Evolutionary conservation across 257 asterid genomes (phyloP), one percentile per base, ranked within the genome.

Genomic region (Scutellaria baicalensis): DNA sequence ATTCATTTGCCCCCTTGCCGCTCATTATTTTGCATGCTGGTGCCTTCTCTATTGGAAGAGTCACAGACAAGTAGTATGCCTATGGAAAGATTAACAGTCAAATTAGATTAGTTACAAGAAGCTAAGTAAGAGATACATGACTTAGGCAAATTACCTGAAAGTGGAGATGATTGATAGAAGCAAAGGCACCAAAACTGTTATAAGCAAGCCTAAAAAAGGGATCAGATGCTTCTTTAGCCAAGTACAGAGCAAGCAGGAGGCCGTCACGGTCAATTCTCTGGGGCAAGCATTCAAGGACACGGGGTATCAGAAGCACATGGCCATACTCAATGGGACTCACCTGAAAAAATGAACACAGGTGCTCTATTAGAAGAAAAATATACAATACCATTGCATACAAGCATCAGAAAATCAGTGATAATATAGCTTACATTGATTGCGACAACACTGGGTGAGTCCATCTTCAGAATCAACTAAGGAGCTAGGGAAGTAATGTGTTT

Each of bases 241-340:
- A 84, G 71, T 62, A 71, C 63, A 89, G 79, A 40, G 93, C 96
- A 76, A 83, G 85, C 36, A 72, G 62, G 35, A 89, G 81, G 77
- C 87, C 78, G 6, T 84, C 85, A 45, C 17, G 76, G 68, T 79
- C 85, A 33, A 89, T 85, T 59, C 75, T 80, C 69, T 89, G 93
- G 57, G 93, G 89, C 68, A 85, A 69, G 82, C 79, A 68, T 79
- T 89, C 90, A 50, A 83, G 88, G 45, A 89, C 84, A 43, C 74
- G 86, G 18, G 96, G 93, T 69, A 88, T 84, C 60, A 90, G 72
- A 70, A 88, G 95, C 66, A 86, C 95, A 55, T 90, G 96, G 1
- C 96, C 95, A 70, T 90, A 90, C 78, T 90, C 96, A 40, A 90
- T 90, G 21, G 95, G 96, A 72, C 96, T 88, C 82, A 85, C 96